Evolutionary conservation across 257 asterid species (phyloP).

Genomic region (Scutellaria baicalensis): DNA sequence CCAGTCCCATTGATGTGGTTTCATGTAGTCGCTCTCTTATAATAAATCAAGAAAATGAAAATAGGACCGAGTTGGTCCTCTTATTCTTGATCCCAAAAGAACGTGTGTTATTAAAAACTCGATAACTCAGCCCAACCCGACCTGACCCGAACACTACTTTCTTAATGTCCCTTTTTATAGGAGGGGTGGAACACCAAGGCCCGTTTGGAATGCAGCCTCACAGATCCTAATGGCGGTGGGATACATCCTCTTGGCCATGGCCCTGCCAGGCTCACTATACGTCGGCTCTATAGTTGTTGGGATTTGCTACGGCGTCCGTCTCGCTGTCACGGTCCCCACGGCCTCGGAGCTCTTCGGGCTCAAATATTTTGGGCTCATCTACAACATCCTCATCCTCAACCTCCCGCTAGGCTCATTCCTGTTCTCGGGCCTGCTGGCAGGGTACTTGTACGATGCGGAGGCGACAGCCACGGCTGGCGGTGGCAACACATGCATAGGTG

Average conservation of each 20-base stretch:
- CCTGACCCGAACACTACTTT: too few relatives aligned
- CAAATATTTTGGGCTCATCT: slow-evolving; percentile 61
- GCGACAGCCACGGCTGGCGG: slow-evolving; percentile 44
- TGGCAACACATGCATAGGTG: slow-evolving; percentile 58
- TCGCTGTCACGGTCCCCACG: slow-evolving; percentile 51
- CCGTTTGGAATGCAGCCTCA: slow-evolving; percentile 71
- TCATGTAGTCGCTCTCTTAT: neutral
- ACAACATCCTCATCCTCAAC: slow-evolving; percentile 63
- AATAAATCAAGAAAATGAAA: too few relatives aligned
- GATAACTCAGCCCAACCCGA: too few relatives aligned
- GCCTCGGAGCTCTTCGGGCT: slow-evolving; percentile 82
- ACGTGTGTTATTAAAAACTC: too few relatives aligned
- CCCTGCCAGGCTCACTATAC: slow-evolving; percentile 59
- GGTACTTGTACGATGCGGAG: slow-evolving; percentile 48
- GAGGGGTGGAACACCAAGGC: slow-evolving; percentile 60
- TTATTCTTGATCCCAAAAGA: too few relatives aligned
- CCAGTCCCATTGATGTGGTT: neutral
- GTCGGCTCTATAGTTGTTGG: slow-evolving; percentile 67
- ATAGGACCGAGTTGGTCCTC: too few relatives aligned
- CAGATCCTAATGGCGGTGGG: slow-evolving; percentile 65
- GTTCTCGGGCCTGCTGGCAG: slow-evolving; percentile 75
- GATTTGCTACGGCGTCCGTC: slow-evolving; percentile 56
- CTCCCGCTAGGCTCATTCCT: slow-evolving; percentile 72
- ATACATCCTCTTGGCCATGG: slow-evolving; percentile 53
- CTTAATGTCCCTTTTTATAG: slow-evolving; percentile 16